These are phyloP conservation scores for Nemania abortiva DNA, from an alignment of 2,329 filamentous ascomycete species.

Conservation along the genomic window DNA sequence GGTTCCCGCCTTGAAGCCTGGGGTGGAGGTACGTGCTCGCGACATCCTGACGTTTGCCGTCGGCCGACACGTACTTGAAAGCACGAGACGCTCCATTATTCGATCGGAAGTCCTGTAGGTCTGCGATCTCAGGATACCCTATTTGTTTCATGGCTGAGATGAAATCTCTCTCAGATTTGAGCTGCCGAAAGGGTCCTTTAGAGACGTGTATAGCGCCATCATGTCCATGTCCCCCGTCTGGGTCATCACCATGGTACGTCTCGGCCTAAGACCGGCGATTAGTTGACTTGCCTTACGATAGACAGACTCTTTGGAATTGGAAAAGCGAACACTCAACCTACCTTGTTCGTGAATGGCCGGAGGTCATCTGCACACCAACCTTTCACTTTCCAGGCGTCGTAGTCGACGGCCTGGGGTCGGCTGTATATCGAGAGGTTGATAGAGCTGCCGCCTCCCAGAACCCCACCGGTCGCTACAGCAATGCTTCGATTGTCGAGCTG, in stretches of 20 bases:
- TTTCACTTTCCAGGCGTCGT: conserved; percentile 45
- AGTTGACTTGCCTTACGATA: too few relatives aligned
- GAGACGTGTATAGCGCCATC: conserved; percentile 58
- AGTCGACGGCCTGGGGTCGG: conserved; percentile 50
- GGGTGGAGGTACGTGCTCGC: conserved; percentile 65
- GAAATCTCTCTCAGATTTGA: background rate
- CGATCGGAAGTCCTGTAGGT: conserved; percentile 46
- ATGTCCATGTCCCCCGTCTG: conserved; percentile 59
- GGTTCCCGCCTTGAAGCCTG: conserved; percentile 56
- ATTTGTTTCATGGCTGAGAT: background rate
- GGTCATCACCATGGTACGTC: conserved; percentile 44
- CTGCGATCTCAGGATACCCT: background rate
- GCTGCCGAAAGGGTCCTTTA: background rate
- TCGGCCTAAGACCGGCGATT: too few relatives aligned
- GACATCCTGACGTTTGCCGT: conserved; percentile 64
- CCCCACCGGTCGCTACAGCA: conserved; percentile 31
- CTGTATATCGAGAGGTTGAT: conserved; percentile 61
- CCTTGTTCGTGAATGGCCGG: conserved; percentile 64
- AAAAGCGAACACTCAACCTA: too few relatives aligned
- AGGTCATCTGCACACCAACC: conserved; percentile 52
- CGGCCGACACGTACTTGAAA: conserved; percentile 41
- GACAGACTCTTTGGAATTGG: too few relatives aligned
- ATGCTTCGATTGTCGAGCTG: background rate
- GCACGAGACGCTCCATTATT: conserved; percentile 50
- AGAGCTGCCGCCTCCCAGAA: conserved; percentile 64